These are phyloP conservation scores for Thelonectria rubi DNA, from an alignment of 2,329 filamentous ascomycete species.

Conservation along the genomic window DNA sequence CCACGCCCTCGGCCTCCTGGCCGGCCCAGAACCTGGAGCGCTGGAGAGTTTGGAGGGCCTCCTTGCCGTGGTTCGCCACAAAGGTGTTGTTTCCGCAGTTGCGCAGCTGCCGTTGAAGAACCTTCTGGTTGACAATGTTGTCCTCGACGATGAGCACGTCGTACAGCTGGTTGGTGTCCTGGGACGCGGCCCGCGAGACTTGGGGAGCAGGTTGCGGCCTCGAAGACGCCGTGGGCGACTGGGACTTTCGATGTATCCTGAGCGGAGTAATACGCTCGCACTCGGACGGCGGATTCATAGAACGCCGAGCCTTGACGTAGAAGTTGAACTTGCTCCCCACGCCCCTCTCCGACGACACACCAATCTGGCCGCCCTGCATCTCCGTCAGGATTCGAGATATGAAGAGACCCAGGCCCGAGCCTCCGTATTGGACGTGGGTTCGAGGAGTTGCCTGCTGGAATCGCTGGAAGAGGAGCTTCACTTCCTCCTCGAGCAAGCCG, in stretches of 20 bases:
- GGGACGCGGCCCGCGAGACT: constrained; percentile 23
- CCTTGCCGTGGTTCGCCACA: constrained; percentile 71
- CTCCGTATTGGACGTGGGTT: constrained; percentile 77
- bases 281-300: constrained; percentile 50
- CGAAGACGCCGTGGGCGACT: constrained; percentile 28
- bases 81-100: constrained; percentile 68
- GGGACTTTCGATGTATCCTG: constrained; percentile 46
- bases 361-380: constrained; percentile 80
- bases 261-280: constrained; percentile 49
- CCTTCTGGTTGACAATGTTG: constrained; percentile 73
- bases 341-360: constrained; percentile 72
- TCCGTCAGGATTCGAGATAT: constrained; percentile 81
- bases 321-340: constrained; percentile 80
- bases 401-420: constrained; percentile 76
- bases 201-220: constrained; percentile 33
- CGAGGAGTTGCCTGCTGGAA: constrained; percentile 75
- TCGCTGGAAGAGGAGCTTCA: constrained; percentile 72
- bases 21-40: constrained; percentile 65
- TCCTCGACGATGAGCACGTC: constrained; percentile 74
- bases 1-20: constrained; percentile 56
- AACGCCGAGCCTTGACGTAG: constrained; percentile 75
- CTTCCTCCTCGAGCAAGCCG: constrained; percentile 71
- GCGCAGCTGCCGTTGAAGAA: constrained; percentile 68
- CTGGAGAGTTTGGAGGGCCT: constrained; percentile 67
- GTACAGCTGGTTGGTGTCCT: constrained; percentile 48